phyloP scores from a whole-genome alignment of 768 basidiomycete genomes.

The Paxillus rubicundulus region DNA sequence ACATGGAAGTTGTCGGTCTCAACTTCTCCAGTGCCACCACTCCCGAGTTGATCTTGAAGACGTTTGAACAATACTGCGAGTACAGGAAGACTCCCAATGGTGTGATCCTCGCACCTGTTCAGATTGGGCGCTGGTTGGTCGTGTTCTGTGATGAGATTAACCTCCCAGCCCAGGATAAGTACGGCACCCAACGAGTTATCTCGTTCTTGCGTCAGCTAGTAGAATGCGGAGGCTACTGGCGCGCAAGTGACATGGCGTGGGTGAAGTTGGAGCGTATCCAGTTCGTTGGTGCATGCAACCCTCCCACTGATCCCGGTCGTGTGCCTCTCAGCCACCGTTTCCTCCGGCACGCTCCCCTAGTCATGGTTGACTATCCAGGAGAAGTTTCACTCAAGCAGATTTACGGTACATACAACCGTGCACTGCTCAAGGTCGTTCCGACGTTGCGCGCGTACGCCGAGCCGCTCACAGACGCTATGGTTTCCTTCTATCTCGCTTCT shows the following conservation, averaged over 20 bases:
- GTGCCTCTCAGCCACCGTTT: slow-evolving; percentile 98
- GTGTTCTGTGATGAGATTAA: slow-evolving; percentile 99
- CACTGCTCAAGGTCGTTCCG: slow-evolving; percentile 92
- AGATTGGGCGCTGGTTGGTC: slow-evolving; percentile 97
- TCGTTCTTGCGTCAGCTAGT: slow-evolving; percentile 97
- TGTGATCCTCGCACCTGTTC: slow-evolving; percentile 89
- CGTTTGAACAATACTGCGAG: slow-evolving; percentile 99
- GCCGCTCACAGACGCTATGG: slow-evolving; percentile 97
- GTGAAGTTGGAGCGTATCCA: slow-evolving; percentile 98
- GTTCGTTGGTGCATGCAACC: slow-evolving; percentile 99
- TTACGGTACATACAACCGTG: slow-evolving; percentile 97
- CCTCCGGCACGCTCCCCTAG: slow-evolving; percentile 92
- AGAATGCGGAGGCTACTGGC: slow-evolving; percentile 93
- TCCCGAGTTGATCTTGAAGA: slow-evolving; percentile 96
- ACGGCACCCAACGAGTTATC: slow-evolving; percentile 97
- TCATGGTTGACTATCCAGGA: slow-evolving; percentile 99
- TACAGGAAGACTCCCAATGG: slow-evolving; percentile 98
- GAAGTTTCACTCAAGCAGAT: slow-evolving; percentile 97
- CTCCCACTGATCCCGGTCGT: slow-evolving; percentile 97
- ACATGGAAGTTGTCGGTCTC: slow-evolving; percentile 98
- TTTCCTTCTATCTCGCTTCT: slow-evolving; percentile 89
- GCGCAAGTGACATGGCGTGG: slow-evolving; percentile 93
- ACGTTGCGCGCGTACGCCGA: slow-evolving; percentile 90
- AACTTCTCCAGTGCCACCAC: slow-evolving; percentile 99
- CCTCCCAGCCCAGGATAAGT: slow-evolving; percentile 93